A percentile compares a stretch with the other conserved stretches of the same genome.
Conservation (phyloP, 768 basidiomycete genomes). For the Mycena alexandri region DNA sequence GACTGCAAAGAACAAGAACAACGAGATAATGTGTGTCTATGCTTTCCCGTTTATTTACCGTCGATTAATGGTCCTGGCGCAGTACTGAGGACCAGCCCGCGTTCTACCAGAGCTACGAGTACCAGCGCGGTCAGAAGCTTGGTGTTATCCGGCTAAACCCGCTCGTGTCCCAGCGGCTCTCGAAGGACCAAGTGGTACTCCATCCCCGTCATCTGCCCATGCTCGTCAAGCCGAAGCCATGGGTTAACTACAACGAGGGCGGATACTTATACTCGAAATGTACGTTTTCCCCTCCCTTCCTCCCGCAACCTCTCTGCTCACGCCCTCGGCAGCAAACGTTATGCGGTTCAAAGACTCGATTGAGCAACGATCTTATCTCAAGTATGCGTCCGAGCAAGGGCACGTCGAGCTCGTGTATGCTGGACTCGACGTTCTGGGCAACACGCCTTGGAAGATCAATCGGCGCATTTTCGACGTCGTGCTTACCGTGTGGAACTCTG, state of each 20-base stretch:
- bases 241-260: slow-evolving; percentile 82
- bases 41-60: slow-evolving; percentile 11
- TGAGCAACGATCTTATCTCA: slow-evolving; percentile 86
- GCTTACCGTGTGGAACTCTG: slow-evolving; percentile 88
- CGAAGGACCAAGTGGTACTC: slow-evolving; percentile 80
- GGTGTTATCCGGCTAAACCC: slow-evolving; percentile 92
- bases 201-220: slow-evolving; percentile 97
- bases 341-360: slow-evolving; percentile 95
- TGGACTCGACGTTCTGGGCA: slow-evolving; percentile 90
- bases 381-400: slow-evolving; percentile 77
- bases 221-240: slow-evolving; percentile 92
- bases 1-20: slow-evolving; percentile 70
- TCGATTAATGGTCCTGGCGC: slow-evolving; percentile 18
- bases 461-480: slow-evolving; percentile 80
- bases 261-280: slow-evolving; percentile 87
- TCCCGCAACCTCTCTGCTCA: slow-evolving; percentile 18
- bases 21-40: slow-evolving; percentile 69
- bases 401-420: slow-evolving; percentile 89
- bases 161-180: slow-evolving; percentile 79
- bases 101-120: slow-evolving; percentile 93
- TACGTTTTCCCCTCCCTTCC: slow-evolving; percentile 49
- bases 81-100: slow-evolving; percentile 89
- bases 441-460: slow-evolving; percentile 93
- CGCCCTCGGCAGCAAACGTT: slow-evolving; percentile 60
- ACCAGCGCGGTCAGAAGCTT: slow-evolving; percentile 92